Conservation (phyloP, 169 alveolate species). For the Eimeria zaria region DNA sequence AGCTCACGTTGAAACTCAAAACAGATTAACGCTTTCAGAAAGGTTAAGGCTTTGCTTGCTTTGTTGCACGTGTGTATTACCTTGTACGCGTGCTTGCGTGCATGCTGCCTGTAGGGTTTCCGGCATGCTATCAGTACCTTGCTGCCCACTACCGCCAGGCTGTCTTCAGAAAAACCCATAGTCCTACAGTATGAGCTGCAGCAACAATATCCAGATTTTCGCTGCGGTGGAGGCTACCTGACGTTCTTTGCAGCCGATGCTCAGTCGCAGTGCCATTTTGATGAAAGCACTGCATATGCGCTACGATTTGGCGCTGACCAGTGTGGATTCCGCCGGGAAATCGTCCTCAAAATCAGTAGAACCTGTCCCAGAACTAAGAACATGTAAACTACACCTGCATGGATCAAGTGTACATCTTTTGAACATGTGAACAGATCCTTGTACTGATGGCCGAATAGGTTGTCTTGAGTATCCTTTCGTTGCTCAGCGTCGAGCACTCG, state of each 20-base stretch:
- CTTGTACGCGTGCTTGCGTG: not conserved
- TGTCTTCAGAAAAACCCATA: slow-evolving; percentile 22
- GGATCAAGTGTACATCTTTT: no score
- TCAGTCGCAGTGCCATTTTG: slow-evolving; percentile 12
- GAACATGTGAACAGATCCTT: not conserved
- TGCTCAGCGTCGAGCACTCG: slow-evolving; percentile 48
- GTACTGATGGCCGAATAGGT: not conserved
- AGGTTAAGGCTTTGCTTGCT: not conserved
- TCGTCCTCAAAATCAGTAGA: slow-evolving; percentile 10
- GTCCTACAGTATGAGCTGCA: slow-evolving; percentile 54
- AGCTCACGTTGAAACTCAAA: not conserved
- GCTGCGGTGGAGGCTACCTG: slow-evolving; percentile 59
- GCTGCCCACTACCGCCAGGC: slow-evolving; percentile 19
- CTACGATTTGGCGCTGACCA: slow-evolving; percentile 57
- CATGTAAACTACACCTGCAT: not conserved
- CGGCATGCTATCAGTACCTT: slow-evolving; percentile 54
- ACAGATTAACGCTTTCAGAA: no score
- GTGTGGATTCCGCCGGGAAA: slow-evolving; percentile 54
- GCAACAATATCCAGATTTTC: slow-evolving; percentile 28
- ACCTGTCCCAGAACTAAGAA: not conserved
- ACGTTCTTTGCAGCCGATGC: slow-evolving; percentile 48
- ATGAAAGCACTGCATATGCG: slow-evolving; percentile 28
- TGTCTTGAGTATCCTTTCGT: not conserved
- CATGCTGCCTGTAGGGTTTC: not conserved
- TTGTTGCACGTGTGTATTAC: not conserved